phyloP scores from a whole-genome alignment of 2,329 filamentous ascomycete genomes.

The Penicillium sp. region DNA sequence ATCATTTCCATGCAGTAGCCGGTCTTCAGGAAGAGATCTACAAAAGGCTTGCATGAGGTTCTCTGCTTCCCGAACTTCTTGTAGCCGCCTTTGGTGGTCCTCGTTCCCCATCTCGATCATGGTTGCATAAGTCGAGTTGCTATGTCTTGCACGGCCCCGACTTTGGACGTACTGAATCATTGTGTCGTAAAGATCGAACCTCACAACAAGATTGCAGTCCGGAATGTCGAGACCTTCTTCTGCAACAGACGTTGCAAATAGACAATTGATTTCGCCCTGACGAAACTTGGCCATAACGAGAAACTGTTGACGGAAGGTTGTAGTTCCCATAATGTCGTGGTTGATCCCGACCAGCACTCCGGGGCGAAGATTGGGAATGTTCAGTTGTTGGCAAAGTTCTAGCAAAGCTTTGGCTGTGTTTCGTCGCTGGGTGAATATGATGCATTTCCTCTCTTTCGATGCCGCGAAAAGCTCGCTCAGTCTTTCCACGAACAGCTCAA shows the following conservation, averaged over 20 bases:
- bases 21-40: slow-evolving; percentile 65
- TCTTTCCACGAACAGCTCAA: slow-evolving; percentile 56
- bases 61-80: slow-evolving; percentile 47
- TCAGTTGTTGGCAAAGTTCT: slow-evolving; percentile 59
- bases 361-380: slow-evolving; percentile 55
- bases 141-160: slow-evolving; percentile 74
- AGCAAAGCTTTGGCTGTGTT: slow-evolving; percentile 70
- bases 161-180: slow-evolving; percentile 96
- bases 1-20: slow-evolving; percentile 59
- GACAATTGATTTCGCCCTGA: slow-evolving; percentile 33
- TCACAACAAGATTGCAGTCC: slow-evolving; percentile 60
- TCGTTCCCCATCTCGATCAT: slow-evolving; percentile 73
- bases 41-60: slow-evolving; percentile 69
- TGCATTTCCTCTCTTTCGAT: slow-evolving; percentile 61
- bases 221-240: slow-evolving; percentile 64
- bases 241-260: slow-evolving; percentile 59
- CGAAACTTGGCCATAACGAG: slow-evolving; percentile 62
- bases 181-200: slow-evolving; percentile 81
- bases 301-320: slow-evolving; percentile 69
- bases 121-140: slow-evolving; percentile 72
- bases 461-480: slow-evolving; percentile 60
- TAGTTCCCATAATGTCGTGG: slow-evolving; percentile 52
- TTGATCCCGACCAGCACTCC: slow-evolving; percentile 61
- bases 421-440: slow-evolving; percentile 79
- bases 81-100: slow-evolving; percentile 56